A percentile compares a stretch with the other conserved stretches of the same genome.
Conservation (phyloP, 2,329 filamentous ascomycete genomes). For the Aspergillus flavus region DNA sequence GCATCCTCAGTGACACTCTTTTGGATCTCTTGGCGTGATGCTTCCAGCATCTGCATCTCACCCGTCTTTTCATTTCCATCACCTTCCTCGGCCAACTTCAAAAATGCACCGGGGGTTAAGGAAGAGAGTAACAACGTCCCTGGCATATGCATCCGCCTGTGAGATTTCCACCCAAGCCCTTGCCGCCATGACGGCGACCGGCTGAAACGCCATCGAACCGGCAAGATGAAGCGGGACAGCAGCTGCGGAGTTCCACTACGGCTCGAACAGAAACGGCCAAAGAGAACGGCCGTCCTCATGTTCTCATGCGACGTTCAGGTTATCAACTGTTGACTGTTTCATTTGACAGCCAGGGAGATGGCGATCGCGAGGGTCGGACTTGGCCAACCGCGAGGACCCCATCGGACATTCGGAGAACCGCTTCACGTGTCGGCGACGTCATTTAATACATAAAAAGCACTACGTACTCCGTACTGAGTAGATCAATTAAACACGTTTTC, state of each 20-base stretch:
- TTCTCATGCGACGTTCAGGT: slow-evolving; percentile 28
- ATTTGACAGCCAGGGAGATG: slow-evolving; percentile 4
- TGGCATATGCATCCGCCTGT: slow-evolving; percentile 27
- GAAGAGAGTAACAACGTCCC: slow-evolving; percentile 43
- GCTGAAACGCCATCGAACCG: slow-evolving; percentile 34
- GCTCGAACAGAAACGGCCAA: slow-evolving; percentile 54
- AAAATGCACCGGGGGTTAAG: slow-evolving; percentile 61
- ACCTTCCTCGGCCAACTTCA: slow-evolving; percentile 58
- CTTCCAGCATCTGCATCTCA: slow-evolving; percentile 84
- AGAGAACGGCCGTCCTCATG: slow-evolving; percentile 54
- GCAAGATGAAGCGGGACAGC: slow-evolving; percentile 31
- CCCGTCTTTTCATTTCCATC: slow-evolving; percentile 62
- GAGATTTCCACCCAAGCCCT: slow-evolving; percentile 16
- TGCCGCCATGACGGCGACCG: slow-evolving; percentile 29
- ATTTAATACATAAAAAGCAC: background rate
- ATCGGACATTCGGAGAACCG: background rate
- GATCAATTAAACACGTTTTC: background rate
- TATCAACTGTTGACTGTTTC: background rate
- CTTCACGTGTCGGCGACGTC: slow-evolving; percentile 24
- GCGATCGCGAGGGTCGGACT: background rate
- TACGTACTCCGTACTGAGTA: background rate
- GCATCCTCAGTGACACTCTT: slow-evolving; percentile 68
- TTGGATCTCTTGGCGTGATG: slow-evolving; percentile 74
- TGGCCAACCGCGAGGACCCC: background rate
- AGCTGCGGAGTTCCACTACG: slow-evolving; percentile 41